Base-by-base conservation (phyloP, 768 basidiomycete genomes). In the Pleurotus salmoneostramineus region DNA sequence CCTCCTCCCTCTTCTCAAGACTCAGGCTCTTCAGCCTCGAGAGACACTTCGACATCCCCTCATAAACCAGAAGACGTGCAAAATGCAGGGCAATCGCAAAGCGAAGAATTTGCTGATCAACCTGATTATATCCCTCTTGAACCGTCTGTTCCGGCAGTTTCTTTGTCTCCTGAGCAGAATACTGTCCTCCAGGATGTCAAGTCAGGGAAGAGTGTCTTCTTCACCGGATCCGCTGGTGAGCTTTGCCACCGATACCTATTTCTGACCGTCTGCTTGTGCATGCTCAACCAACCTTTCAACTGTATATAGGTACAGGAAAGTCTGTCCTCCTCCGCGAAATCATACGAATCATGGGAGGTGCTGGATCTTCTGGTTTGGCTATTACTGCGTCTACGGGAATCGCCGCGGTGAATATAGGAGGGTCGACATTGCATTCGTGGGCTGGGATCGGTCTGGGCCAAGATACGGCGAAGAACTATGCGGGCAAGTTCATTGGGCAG, bases 331-430 rank as follows among this genome's bases (percentile, higher is more conserved):
- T 95, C 12, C 78, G 88, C 3, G 84, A 87, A 64, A 90, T 95
- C 58, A 93, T 95, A 59, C 27, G 64, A 65, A 34, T 75, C 77
- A 45, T 76, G 65, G 62, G 74, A 60, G 67, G 68, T 56, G 14
- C n/a, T 17, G 60, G 61, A 60, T 62, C 66, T 3, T 58, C 66
- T 10, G 60, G 63, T 0, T 72, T 93, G n/a, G 91, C 82, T 5
- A 83, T 94, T 55, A 93, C 92, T 0, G 93, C 92, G 3, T 86
- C 87, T 6, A 89, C 87, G 1, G 88, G 88, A 0, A 89, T 89
- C 36, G 93, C 93, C 3, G 83, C 91, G 0, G 80, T 91, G 48
- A 92, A 92, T 63, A 91, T 95, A 55, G 88, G 88, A 4, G 93
- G 93, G 2, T 75, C 76, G 17, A 95, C 93, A 0, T 69, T 95